These are phyloP conservation scores for Gaultheria prostrata DNA, from an alignment of 148 eudicot genomes.

Conservation along the genomic window DNA sequence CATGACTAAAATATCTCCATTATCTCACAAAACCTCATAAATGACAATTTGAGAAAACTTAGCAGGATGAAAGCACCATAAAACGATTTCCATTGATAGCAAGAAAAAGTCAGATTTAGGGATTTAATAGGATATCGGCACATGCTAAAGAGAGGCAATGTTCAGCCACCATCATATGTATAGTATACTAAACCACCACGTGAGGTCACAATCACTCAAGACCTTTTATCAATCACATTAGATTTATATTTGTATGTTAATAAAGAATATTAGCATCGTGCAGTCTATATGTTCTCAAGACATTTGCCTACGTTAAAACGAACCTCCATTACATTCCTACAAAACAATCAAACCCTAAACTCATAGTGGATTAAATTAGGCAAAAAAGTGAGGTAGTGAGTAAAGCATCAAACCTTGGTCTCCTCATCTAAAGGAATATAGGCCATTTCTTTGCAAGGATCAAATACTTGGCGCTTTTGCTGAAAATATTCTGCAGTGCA, in stretches of 20 bases:
- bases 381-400: not conserved
- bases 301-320: too few relatives aligned
- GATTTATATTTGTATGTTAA: too few relatives aligned
- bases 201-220: not conserved
- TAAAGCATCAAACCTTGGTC: conserved; percentile 67
- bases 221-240: not conserved
- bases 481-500: conserved; percentile 95
- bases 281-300: too few relatives aligned
- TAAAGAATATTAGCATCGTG: too few relatives aligned
- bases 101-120: not conserved
- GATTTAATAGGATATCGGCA: not conserved
- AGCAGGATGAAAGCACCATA: not conserved
- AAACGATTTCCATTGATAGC: not conserved
- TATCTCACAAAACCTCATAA: not conserved
- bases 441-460: conserved; percentile 99
- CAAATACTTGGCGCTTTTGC: conserved; percentile 99
- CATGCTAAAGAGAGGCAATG: not conserved
- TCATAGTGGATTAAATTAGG: too few relatives aligned
- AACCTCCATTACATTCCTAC: too few relatives aligned
- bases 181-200: not conserved
- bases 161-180: not conserved
- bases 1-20: not conserved
- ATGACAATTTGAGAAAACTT: not conserved
- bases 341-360: too few relatives aligned
- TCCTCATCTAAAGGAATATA: conserved; percentile 99